Conservation (phyloP, 1,284 basidiomycete genomes). For the Peniophora sp. region DNA sequence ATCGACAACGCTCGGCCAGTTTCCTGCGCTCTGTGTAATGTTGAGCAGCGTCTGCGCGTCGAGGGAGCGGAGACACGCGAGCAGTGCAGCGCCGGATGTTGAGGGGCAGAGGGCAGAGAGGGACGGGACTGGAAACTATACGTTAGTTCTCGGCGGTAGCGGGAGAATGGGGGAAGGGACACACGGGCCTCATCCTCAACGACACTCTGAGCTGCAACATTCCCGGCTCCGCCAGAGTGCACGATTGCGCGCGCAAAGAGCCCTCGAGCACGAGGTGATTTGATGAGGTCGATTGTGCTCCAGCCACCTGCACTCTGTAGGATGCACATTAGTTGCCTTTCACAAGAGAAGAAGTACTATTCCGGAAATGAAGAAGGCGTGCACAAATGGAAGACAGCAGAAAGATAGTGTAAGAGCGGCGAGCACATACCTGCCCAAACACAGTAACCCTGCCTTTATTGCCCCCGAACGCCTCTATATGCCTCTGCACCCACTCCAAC, state of each 20-base stretch:
- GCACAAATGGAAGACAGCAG: no score
- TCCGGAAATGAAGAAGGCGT: no score
- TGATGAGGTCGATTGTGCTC: not conserved
- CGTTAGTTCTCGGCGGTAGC: not conserved
- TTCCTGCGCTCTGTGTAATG: constrained; percentile 12
- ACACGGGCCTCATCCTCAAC: not conserved
- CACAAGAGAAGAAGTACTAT: no score
- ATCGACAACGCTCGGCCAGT: constrained; percentile 36
- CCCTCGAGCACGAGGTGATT: not conserved
- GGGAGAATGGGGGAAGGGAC: not conserved
- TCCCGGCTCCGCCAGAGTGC: not conserved
- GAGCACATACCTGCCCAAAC: constrained; percentile 34
- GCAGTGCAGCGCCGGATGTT: constrained; percentile 11
- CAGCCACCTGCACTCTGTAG: not conserved
- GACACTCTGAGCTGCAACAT: not conserved
- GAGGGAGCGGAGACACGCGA: constrained; percentile 24
- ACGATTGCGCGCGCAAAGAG: not conserved
- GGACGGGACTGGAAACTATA: not conserved
- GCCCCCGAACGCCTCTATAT: constrained; percentile 29
- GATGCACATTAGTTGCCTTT: no score
- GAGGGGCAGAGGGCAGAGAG: constrained; percentile 18
- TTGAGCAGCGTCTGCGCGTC: constrained; percentile 25
- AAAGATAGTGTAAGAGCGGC: no score
- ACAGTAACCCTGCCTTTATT: constrained; percentile 29
- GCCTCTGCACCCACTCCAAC: constrained; percentile 25